Percentiles rank a stretch among this genome's conserved stretches.
Conservation (phyloP, 2,329 filamentous ascomycete species). For the Botrytis elliptica region DNA sequence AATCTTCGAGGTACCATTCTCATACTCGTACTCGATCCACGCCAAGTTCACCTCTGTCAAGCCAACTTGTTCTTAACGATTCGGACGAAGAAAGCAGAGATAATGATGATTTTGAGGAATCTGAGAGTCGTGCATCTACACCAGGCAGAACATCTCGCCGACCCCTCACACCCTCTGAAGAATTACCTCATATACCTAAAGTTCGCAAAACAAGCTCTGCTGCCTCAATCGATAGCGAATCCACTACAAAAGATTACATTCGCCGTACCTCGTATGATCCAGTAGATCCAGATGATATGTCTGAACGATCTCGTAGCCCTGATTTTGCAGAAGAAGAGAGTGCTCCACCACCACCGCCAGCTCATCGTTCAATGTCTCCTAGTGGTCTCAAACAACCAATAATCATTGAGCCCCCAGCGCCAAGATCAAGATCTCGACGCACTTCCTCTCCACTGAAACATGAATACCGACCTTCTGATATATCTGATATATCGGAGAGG, state of each 20-base stretch:
- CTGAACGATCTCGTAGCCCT: not conserved
- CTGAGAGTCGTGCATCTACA: conserved; percentile 13
- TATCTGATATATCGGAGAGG: conserved; percentile 42
- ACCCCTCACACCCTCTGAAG: conserved; percentile 18
- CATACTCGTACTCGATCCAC: conserved; percentile 20
- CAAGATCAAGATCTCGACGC: conserved; percentile 56
- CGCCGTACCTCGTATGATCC: conserved; percentile 10
- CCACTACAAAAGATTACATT: conserved; percentile 9
- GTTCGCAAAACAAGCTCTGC: conserved; percentile 17
- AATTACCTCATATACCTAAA: conserved; percentile 21
- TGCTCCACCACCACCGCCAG: conserved; percentile 37
- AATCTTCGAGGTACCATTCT: conserved; percentile 16
- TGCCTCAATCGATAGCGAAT: conserved; percentile 15
- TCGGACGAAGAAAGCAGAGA: conserved; percentile 18
- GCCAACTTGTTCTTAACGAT: conserved; percentile 16
- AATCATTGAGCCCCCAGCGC: conserved; percentile 31
- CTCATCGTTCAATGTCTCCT: conserved; percentile 45
- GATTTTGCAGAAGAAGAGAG: conserved; percentile 26
- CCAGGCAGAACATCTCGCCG: conserved; percentile 11
- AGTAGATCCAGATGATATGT: not conserved
- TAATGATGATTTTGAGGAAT: conserved; percentile 6
- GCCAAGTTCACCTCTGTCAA: conserved; percentile 21
- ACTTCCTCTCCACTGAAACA: conserved; percentile 94
- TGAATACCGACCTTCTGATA: conserved; percentile 87
- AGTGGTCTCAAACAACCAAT: conserved; percentile 40